A percentile compares a stretch with the other conserved stretches of the same genome.
These are phyloP conservation scores for Lipomyces starkeyi DNA, from an alignment of 805 yeast genomes.

Conservation along the genomic window DNA sequence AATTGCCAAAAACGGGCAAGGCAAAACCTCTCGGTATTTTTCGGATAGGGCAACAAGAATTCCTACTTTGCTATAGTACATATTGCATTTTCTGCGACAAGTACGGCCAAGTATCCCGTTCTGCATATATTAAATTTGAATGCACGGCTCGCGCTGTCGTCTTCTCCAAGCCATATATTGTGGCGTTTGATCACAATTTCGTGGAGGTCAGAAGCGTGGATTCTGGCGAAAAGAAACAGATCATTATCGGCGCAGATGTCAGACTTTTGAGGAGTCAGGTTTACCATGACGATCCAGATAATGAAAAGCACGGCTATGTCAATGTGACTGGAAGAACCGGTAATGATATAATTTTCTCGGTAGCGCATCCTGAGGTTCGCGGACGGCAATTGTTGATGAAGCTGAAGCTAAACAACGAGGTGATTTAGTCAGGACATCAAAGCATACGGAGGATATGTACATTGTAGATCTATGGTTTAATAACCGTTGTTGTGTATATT, in stretches of 20 bases:
- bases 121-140: constrained; percentile 52
- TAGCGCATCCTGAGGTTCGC: constrained; percentile 31
- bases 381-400: constrained; percentile 27
- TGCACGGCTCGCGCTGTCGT: constrained; percentile 47
- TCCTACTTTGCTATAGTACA: constrained; percentile 70
- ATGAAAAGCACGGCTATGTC: not conserved
- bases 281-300: not conserved
- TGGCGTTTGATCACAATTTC: constrained; percentile 66
- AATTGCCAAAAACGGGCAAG: constrained; percentile 3
- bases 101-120: constrained; percentile 50
- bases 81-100: constrained; percentile 71
- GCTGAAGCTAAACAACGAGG: constrained; percentile 19
- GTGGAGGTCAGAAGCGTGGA: constrained; percentile 71
- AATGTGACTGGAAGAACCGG: constrained; percentile 14
- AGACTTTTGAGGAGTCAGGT: constrained; percentile 20
- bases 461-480: not conserved
- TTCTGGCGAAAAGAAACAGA: constrained; percentile 58
- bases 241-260: constrained; percentile 73
- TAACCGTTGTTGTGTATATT: not conserved
- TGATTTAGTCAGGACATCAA: constrained; percentile 4
- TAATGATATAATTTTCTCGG: constrained; percentile 20
- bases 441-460: not conserved
- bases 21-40: constrained; percentile 65
- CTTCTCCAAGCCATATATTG: constrained; percentile 55
- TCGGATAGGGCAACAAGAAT: constrained; percentile 59